phyloP scores from a whole-genome alignment of 768 basidiomycete species.

The Kwoniella newhampshirensis region DNA sequence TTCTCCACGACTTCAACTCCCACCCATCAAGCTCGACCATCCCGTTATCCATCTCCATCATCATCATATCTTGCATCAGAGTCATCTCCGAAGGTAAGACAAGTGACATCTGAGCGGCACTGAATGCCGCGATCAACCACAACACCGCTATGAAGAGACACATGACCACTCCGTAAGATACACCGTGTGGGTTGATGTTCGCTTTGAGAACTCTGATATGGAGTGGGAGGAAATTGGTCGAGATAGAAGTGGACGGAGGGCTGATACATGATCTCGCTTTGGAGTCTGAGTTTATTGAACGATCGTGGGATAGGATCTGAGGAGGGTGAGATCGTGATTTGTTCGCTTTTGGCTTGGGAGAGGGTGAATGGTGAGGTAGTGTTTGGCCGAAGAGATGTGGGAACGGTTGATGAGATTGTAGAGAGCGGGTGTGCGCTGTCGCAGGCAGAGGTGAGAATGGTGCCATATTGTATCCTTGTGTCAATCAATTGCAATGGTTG shows the following conservation, averaged over 20 bases:
- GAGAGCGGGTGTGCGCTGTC: background rate
- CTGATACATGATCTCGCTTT: background rate
- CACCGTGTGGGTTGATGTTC: too few relatives aligned
- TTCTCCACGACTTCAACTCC: constrained; percentile 17
- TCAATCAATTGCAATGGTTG: too few relatives aligned
- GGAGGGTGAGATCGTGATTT: background rate
- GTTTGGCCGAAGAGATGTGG: constrained; percentile 14
- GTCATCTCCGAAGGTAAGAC: too few relatives aligned
- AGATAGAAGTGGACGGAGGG: too few relatives aligned
- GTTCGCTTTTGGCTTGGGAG: too few relatives aligned
- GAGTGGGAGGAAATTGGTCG: too few relatives aligned
- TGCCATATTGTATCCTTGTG: constrained; percentile 12
- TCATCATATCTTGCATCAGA: background rate
- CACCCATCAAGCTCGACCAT: constrained; percentile 11
- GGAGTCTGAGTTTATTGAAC: background rate
- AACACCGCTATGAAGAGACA: constrained; percentile 14
- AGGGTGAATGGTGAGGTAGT: constrained; percentile 3
- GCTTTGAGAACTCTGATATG: too few relatives aligned
- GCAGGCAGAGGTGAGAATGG: constrained; percentile 19
- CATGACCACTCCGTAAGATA: constrained; percentile 12
- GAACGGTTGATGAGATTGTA: constrained; percentile 1
- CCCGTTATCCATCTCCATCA: constrained; percentile 1
- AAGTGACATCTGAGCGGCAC: constrained; percentile 6
- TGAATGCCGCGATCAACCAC: constrained; percentile 14
- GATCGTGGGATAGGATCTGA: background rate